phyloP scores from a whole-genome alignment of 2,329 filamentous ascomycete genomes.

The Teratosphaeria pseudoeucalypti region DNA sequence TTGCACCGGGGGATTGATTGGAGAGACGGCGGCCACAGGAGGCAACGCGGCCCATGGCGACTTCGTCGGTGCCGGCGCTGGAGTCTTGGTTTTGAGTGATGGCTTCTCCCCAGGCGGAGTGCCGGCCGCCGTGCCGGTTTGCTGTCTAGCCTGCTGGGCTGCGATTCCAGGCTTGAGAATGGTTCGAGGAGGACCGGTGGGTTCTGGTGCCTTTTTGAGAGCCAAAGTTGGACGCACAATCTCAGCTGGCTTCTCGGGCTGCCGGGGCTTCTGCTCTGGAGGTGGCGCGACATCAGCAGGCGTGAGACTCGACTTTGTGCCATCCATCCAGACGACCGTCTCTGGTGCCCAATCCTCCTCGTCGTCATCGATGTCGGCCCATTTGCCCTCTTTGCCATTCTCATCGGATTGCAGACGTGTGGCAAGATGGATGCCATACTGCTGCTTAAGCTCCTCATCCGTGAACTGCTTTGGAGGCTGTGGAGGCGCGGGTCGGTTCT shows the following conservation, averaged over 20 bases:
- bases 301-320: constrained; percentile 68
- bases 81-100: constrained; percentile 62
- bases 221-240: constrained; percentile 18
- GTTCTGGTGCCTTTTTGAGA: constrained; percentile 27
- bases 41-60: constrained; percentile 87
- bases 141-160: constrained; percentile 27
- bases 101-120: constrained; percentile 48
- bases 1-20: constrained; percentile 47
- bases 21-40: constrained; percentile 71
- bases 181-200: constrained; percentile 32
- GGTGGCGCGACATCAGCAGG: constrained; percentile 34
- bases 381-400: constrained; percentile 64
- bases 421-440: constrained; percentile 77
- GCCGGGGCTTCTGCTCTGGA: constrained; percentile 5
- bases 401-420: constrained; percentile 69
- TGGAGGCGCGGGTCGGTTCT: constrained; percentile 60
- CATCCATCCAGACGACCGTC: constrained; percentile 78
- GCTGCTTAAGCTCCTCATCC: constrained; percentile 73
- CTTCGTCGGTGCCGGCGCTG: constrained; percentile 61
- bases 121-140: constrained; percentile 43
- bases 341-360: constrained; percentile 82
- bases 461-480: constrained; percentile 73
- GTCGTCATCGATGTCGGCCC: constrained; percentile 84
- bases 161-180: constrained; percentile 39
- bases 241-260: constrained; percentile 15